Percentiles rank a stretch among this genome's conserved stretches.
phyloP scores from a whole-genome alignment of 345 rosid genomes.

The Noccaea caerulescens region DNA sequence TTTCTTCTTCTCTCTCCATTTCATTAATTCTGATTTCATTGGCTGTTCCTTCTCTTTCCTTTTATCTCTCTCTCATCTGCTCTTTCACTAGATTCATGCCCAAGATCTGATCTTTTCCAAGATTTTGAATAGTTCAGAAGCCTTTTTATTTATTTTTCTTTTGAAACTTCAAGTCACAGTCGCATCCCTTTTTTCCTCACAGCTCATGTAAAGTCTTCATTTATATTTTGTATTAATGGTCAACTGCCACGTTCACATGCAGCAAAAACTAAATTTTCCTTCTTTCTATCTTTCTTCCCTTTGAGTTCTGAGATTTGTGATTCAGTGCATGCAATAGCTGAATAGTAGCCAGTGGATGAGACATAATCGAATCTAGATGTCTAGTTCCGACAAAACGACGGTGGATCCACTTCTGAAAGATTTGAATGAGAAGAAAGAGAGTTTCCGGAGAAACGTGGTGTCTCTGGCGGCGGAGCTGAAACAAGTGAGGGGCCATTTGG shows the following conservation, averaged over 20 bases:
- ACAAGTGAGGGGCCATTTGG: conserved; percentile 80
- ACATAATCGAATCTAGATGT: conserved; percentile 43
- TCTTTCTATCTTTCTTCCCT: neutral
- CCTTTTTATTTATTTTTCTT: neutral
- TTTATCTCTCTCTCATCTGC: neutral
- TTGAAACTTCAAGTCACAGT: conserved; percentile 15
- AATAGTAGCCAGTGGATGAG: conserved; percentile 11
- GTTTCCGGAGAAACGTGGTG: conserved; percentile 78
- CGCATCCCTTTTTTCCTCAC: conserved; percentile 8
- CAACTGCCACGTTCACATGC: conserved; percentile 56
- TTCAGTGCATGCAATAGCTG: no score
- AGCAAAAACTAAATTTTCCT: conserved; percentile 13
- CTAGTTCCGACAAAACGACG: conserved; percentile 37
- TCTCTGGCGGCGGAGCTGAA: conserved; percentile 84
- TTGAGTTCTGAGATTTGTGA: no score
- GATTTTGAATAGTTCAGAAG: neutral
- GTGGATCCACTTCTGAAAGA: conserved; percentile 82
- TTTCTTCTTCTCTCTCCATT: conserved; percentile 21
- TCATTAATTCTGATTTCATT: conserved; percentile 14
- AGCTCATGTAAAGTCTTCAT: conserved; percentile 36
- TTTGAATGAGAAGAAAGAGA: conserved; percentile 88
- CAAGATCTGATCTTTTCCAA: conserved; percentile 13
- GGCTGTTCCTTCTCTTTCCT: neutral
- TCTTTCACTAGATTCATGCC: conserved; percentile 21
- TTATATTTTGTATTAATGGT: conserved; percentile 35